phyloP scores from a whole-genome alignment of 345 rosid genomes.

The Gynandropsis gynandra region DNA sequence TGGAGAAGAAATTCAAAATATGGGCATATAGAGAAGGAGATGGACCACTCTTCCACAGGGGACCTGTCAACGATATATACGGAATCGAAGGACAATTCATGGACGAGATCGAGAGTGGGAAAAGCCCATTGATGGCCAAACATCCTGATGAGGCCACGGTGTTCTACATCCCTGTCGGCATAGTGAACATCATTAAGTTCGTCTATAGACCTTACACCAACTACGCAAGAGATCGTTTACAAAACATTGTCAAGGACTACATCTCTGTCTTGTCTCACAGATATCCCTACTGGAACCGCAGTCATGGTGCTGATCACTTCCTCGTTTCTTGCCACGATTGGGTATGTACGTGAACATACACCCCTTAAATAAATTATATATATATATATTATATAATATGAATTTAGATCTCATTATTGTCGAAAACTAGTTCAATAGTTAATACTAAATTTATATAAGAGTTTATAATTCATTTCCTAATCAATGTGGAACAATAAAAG shows the following conservation, averaged over 20 bases:
- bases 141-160: slow-evolving; percentile 43
- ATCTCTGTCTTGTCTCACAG: slow-evolving; percentile 30
- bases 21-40: slow-evolving; percentile 53
- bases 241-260: slow-evolving; percentile 35
- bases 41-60: slow-evolving; percentile 35
- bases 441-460: too few species aligned
- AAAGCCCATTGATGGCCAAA: slow-evolving; percentile 32
- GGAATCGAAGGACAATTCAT: slow-evolving; percentile 52
- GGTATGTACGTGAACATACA: slow-evolving; percentile 29
- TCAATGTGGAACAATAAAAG: too few species aligned
- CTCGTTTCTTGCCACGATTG: slow-evolving; percentile 62
- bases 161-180: slow-evolving; percentile 45
- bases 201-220: slow-evolving; percentile 33
- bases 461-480: too few species aligned
- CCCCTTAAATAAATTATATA: too few species aligned
- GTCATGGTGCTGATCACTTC: slow-evolving; percentile 55
- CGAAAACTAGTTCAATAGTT: too few species aligned
- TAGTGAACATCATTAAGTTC: slow-evolving; percentile 28
- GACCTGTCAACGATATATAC: slow-evolving; percentile 38
- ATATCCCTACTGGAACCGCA: slow-evolving; percentile 58
- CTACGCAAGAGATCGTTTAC: slow-evolving; percentile 31
- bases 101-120: slow-evolving; percentile 40
- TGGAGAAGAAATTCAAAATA: slow-evolving; percentile 49
- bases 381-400: too few species aligned
- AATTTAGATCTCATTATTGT: too few species aligned